Percentiles rank a stretch among this genome's conserved stretches.
Conservation (phyloP, 2,329 filamentous ascomycete species). For the Fusarium sp. region DNA sequence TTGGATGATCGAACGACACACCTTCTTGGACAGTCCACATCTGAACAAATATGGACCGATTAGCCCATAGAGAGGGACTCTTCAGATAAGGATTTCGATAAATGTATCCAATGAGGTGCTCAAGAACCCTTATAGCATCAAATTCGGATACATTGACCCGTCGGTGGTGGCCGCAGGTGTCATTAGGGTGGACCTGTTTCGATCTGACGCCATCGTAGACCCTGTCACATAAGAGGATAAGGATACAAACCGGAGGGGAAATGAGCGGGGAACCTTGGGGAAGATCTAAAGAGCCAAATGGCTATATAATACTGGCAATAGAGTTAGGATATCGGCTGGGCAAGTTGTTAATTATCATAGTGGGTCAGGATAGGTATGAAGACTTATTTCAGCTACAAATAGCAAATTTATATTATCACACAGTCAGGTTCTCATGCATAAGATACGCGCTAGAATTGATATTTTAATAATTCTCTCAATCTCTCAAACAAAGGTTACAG, state of each 20-base stretch:
- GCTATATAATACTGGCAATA: neutral
- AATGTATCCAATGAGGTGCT: neutral
- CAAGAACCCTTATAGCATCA: too few species aligned
- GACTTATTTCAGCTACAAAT: neutral
- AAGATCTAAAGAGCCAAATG: neutral
- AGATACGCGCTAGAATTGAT: too few species aligned
- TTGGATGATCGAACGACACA: neutral
- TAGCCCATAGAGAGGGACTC: neutral
- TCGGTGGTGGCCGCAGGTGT: slow-evolving; percentile 30
- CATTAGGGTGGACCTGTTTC: slow-evolving; percentile 16
- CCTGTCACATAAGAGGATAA: slow-evolving; percentile 3
- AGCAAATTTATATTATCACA: neutral
- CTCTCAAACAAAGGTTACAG: neutral
- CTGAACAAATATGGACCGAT: neutral
- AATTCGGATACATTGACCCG: slow-evolving; percentile 6
- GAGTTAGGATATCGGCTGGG: neutral
- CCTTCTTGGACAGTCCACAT: neutral
- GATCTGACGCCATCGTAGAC: slow-evolving; percentile 36
- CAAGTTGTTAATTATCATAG: neutral
- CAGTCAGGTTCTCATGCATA: too few species aligned
- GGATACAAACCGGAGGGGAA: slow-evolving; percentile 12
- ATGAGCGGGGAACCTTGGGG: slow-evolving; percentile 7
- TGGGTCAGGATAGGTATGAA: neutral
- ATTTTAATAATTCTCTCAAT: neutral
- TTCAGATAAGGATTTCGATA: slow-evolving; percentile 5